phyloP scores from a whole-genome alignment of 805 yeast genomes.

The Candida incommunis region DNA sequence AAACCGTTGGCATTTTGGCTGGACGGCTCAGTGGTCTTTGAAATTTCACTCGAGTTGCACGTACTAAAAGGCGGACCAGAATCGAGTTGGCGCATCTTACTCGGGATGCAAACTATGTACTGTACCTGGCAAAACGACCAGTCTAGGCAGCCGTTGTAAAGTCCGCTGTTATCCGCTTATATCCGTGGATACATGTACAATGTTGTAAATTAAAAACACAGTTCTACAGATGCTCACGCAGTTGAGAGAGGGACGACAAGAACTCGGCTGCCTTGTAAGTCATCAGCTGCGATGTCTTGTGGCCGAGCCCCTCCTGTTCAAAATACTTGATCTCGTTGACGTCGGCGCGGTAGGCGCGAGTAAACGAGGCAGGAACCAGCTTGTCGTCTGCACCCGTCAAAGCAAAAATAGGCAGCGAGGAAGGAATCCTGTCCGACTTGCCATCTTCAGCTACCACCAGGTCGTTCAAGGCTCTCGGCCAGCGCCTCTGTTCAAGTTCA shows the following conservation, averaged over 20 bases:
- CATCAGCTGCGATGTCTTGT: slow-evolving; percentile 18
- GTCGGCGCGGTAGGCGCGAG: slow-evolving; percentile 18
- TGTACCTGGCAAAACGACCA: too few species aligned
- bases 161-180: too few species aligned
- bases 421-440: slow-evolving; percentile 5
- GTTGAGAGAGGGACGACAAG: slow-evolving; percentile 5
- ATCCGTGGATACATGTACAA: too few species aligned
- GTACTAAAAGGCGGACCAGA: too few species aligned
- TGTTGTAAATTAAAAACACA: too few species aligned
- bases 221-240: not conserved
- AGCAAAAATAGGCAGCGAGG: slow-evolving; percentile 15
- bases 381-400: slow-evolving; percentile 23
- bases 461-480: slow-evolving; percentile 11
- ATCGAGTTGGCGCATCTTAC: too few species aligned
- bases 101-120: too few species aligned
- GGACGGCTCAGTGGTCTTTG: too few species aligned
- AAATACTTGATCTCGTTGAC: slow-evolving; percentile 9
- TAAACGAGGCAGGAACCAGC: slow-evolving; percentile 22
- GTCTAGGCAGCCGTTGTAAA: too few species aligned
- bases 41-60: too few species aligned
- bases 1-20: too few species aligned
- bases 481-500: slow-evolving; percentile 3
- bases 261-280: slow-evolving; percentile 16
- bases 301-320: slow-evolving; percentile 19
- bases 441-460: slow-evolving; percentile 7